Base-by-base conservation (phyloP, 2,329 filamentous ascomycete genomes). In the Gaeumannomyces tritici region DNA sequence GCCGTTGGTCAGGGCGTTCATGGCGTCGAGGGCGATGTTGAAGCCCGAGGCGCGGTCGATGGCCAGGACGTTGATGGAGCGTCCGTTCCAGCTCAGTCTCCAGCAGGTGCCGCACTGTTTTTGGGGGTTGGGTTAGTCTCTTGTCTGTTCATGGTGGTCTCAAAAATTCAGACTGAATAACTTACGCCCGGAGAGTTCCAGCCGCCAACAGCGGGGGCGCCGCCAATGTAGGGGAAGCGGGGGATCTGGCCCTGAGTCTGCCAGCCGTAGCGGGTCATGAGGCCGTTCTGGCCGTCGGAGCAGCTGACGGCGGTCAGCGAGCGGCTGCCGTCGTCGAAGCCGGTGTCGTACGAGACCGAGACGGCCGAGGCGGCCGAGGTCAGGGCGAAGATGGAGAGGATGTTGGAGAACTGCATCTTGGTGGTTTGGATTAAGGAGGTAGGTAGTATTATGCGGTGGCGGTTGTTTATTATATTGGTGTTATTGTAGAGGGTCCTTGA, bases 11-110 rank as follows among this genome's bases (percentile, higher is more conserved):
- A 87, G 76, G 26, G 70, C 72, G 71, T 87, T 76, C 79, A 88
- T 74, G 62, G 83, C 85, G 47, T 67, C 69, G 63, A 83, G 72
- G n/a, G 76, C 83, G 65, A 87, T 78, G 74, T 85, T 86, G 55
- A 97, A 84, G 71, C 98, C 93, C 64, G 92, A 92, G 21, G 93
- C 96, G 73, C 98, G 96, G 74, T 96, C 96, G 21, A 96, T 83
- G 15, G 93, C 93, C n/a, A 97, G 80, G 61, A 96, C 96, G 65
- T 91, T 88, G 85, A 73, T 87, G 65, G 61, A 79, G 63, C 72
- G 75, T 65, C 79, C 79, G 55, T 78, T 74, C 72, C 80, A 87
- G 18, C 73, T 77, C 62, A 86, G 75, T 63, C 74, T 68, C 78
- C 81, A 88, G 78, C 85, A 88, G 33, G 77, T 79, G 60, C 85